These are phyloP conservation scores for Xerophyta viscosa DNA, from an alignment of 106 monocot species.

Conservation along the genomic window DNA sequence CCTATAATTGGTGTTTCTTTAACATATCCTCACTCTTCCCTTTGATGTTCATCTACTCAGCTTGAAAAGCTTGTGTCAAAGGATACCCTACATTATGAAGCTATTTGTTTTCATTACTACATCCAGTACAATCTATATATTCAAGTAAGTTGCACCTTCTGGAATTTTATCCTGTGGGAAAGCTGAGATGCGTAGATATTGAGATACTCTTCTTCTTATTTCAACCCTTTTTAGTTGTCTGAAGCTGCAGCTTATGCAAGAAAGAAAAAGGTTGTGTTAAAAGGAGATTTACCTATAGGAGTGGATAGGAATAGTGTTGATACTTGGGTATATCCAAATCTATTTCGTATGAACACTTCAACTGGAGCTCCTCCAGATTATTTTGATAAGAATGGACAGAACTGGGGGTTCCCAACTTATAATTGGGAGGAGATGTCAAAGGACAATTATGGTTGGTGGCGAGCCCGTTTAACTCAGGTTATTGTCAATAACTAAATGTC, in stretches of 20 bases:
- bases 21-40: background rate
- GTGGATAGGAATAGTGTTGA: slow-evolving; percentile 88
- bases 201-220: background rate
- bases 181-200: too few relatives aligned
- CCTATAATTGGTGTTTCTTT: background rate
- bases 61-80: slow-evolving; percentile 77
- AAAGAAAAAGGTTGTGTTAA: slow-evolving; percentile 67
- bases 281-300: slow-evolving; percentile 96
- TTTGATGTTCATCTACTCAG: slow-evolving; percentile 22
- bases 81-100: slow-evolving; percentile 70
- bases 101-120: slow-evolving; percentile 82
- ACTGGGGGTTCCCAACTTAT: slow-evolving; percentile 98
- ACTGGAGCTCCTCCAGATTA: slow-evolving; percentile 97
- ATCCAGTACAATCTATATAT: slow-evolving; percentile 88
- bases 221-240: slow-evolving; percentile 39
- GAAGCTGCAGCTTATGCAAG: slow-evolving; percentile 81
- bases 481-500: background rate
- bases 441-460: slow-evolving; percentile 94
- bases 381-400: slow-evolving; percentile 94
- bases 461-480: slow-evolving; percentile 84
- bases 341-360: slow-evolving; percentile 88
- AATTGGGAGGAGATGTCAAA: slow-evolving; percentile 98
- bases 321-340: slow-evolving; percentile 86
- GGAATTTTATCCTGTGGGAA: background rate
- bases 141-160: slow-evolving; percentile 42